A percentile compares a stretch with the other conserved stretches of the same genome.
phyloP scores from a whole-genome alignment of 139 green algal genomes.

The Tetradesmus obliquus region DNA sequence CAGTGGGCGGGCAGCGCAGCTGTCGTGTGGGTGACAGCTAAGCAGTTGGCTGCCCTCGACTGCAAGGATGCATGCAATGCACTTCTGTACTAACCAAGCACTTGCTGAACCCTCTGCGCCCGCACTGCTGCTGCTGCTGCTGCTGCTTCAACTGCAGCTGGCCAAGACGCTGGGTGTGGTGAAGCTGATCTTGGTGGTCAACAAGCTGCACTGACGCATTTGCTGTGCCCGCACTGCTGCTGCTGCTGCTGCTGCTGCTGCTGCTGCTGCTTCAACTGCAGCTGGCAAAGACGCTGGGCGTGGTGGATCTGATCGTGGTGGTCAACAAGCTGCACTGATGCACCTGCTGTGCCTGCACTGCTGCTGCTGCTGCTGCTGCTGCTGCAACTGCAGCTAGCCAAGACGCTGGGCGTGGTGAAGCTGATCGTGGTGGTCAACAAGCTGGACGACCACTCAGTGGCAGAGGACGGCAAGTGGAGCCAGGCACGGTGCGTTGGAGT shows the following conservation, averaged over 20 bases:
- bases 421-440: constrained; percentile 97
- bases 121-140: not conserved
- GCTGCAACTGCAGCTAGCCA: constrained; percentile 93
- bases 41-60: too few species aligned
- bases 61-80: too few species aligned
- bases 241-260: not conserved
- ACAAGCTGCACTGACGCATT: constrained; percentile 88
- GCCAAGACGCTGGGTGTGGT: constrained; percentile 95
- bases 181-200: constrained; percentile 93
- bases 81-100: too few species aligned
- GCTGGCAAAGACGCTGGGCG: constrained; percentile 95
- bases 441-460: constrained; percentile 88
- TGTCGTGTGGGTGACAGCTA: too few species aligned
- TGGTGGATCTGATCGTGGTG: constrained; percentile 89
- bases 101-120: too few species aligned
- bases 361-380: not conserved
- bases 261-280: constrained; percentile 76
- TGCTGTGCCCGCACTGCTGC: not conserved
- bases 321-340: constrained; percentile 96
- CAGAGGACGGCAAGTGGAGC: constrained; percentile 58
- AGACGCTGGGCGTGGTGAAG: constrained; percentile 93
- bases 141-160: constrained; percentile 86
- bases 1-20: too few species aligned
- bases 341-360: not conserved
- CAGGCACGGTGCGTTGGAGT: constrained; percentile 30